These are phyloP conservation scores for Silene noctiflora DNA, from an alignment of 179 eudicot species.

Conservation along the genomic window DNA sequence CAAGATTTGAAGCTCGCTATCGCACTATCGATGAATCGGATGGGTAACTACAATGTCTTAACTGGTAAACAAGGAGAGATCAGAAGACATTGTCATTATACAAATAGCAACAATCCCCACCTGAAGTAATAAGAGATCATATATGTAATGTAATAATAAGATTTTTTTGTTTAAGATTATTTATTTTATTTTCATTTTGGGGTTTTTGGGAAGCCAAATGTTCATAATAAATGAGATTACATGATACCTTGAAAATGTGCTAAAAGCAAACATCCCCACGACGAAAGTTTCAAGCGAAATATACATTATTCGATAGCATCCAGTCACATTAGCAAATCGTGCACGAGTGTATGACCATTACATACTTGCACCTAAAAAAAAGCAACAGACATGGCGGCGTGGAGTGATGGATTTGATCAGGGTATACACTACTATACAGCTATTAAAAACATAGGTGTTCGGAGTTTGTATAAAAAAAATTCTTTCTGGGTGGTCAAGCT, in stretches of 20 bases:
- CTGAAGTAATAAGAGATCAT: constrained; percentile 13
- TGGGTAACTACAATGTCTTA: constrained; percentile 57
- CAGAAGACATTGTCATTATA: constrained; percentile 48
- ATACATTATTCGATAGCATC: neutral
- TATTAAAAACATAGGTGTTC: no score
- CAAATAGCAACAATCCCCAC: constrained; percentile 38
- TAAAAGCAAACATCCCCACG: no score
- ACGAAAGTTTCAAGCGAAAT: no score
- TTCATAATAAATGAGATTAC: neutral
- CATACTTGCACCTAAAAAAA: no score
- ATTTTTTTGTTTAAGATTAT: neutral
- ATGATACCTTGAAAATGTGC: no score
- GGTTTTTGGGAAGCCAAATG: neutral
- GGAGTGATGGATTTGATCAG: no score
- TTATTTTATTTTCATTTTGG: neutral
- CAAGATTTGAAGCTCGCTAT: constrained; percentile 44
- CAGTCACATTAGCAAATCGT: neutral
- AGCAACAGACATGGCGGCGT: no score
- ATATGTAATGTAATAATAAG: neutral
- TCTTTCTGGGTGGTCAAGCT: no score
- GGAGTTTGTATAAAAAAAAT: no score
- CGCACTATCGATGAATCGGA: constrained; percentile 54
- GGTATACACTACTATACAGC: no score
- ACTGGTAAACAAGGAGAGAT: constrained; percentile 61
- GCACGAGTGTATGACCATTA: no score